Percentiles rank a stretch among this genome's conserved stretches.
Conservation (phyloP, 2,329 filamentous ascomycete genomes). For the Exophiala xenobiotica region DNA sequence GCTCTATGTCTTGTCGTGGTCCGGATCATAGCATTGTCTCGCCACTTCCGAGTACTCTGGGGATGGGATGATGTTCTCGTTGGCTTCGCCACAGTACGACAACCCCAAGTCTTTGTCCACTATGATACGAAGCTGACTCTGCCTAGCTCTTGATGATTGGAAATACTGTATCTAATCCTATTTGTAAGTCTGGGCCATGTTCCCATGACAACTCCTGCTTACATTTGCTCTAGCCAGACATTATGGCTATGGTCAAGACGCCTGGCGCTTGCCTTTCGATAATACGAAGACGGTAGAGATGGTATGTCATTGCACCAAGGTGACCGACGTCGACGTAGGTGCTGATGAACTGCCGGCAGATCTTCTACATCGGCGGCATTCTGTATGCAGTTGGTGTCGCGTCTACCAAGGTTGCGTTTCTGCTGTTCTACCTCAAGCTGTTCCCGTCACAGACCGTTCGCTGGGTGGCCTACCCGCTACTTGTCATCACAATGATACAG, state of each 20-base stretch:
- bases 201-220: neutral
- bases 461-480: conserved; percentile 8
- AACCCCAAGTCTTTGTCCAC: neutral
- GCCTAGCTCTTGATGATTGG: conserved; percentile 16
- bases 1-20: conserved; percentile 11
- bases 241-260: conserved; percentile 15
- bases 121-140: neutral
- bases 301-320: neutral
- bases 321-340: neutral
- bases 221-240: conserved; percentile 6
- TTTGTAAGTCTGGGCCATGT: conserved; percentile 6
- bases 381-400: conserved; percentile 50
- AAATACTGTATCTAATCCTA: conserved; percentile 16
- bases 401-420: conserved; percentile 37
- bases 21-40: conserved; percentile 6
- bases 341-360: neutral
- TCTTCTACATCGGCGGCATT: conserved; percentile 20
- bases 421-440: conserved; percentile 43
- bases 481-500: conserved; percentile 34
- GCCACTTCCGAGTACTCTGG: conserved; percentile 7
- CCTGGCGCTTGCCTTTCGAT: conserved; percentile 17
- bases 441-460: conserved; percentile 39
- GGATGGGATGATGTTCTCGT: conserved; percentile 20
- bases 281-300: conserved; percentile 8
- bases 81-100: conserved; percentile 12